Evolutionary conservation across 2,329 filamentous ascomycete species (phyloP).

Genomic region (Aspergillus fumigatus): DNA sequence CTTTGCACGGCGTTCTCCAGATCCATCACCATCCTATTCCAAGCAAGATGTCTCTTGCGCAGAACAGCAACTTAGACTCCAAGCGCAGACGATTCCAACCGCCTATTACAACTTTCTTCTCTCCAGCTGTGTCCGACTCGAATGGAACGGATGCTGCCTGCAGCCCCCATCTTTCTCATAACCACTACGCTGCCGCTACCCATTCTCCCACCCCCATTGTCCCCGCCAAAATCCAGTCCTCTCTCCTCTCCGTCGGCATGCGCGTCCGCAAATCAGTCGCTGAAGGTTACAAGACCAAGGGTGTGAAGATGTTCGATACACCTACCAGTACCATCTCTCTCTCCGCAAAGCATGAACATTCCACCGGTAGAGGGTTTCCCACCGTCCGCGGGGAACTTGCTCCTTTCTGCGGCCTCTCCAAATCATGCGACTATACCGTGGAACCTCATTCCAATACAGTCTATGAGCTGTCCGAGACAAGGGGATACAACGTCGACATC

Average conservation of each 20-base stretch:
- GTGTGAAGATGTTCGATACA: conserved; percentile 24
- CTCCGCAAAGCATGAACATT: conserved; percentile 4
- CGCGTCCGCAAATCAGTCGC: conserved; percentile 87
- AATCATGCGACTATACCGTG: conserved; percentile 62
- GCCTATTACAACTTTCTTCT: conserved; percentile 40
- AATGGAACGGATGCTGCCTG: conserved; percentile 7
- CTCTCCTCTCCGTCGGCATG: conserved; percentile 90
- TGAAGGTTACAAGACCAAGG: conserved; percentile 81
- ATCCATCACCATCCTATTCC: conserved; percentile 16
- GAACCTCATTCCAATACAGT: conserved; percentile 41
- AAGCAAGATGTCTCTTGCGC: conserved; percentile 8
- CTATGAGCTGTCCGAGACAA: background rate
- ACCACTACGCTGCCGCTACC: conserved; percentile 39
- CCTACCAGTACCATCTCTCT: background rate
- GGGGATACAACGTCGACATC: conserved; percentile 19
- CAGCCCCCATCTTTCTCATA: conserved; percentile 27
- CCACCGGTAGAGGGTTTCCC: conserved; percentile 5
- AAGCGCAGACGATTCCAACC: conserved; percentile 44
- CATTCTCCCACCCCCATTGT: conserved; percentile 48
- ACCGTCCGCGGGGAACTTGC: conserved; percentile 56
- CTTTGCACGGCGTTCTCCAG: background rate
- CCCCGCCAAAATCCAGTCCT: conserved; percentile 66
- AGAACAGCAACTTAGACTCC: conserved; percentile 23
- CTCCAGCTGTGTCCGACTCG: conserved; percentile 16
- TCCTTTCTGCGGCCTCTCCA: conserved; percentile 78